Conservation (phyloP, 768 basidiomycete species). For the Kondoa subrosea region DNA sequence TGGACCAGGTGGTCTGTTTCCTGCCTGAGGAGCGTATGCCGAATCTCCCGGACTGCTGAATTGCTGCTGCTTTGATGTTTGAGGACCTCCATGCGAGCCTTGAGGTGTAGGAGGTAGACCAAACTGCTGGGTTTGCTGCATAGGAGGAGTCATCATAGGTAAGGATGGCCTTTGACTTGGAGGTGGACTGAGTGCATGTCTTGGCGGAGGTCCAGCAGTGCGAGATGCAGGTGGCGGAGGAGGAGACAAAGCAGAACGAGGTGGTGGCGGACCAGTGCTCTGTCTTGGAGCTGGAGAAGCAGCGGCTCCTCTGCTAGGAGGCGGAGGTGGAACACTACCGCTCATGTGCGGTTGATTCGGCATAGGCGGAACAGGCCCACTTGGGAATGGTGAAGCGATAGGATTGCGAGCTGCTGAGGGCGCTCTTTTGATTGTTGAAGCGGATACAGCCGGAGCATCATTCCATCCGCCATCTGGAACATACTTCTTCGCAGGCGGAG, state of each 20-base stretch:
- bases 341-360: slow-evolving; percentile 8
- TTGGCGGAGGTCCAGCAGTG: not conserved
- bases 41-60: slow-evolving; percentile 1
- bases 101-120: slow-evolving; percentile 14
- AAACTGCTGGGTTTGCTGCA: slow-evolving; percentile 11
- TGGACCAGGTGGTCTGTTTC: not conserved
- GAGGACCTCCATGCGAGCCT: slow-evolving; percentile 1
- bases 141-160: not conserved
- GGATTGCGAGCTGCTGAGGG: slow-evolving; percentile 33
- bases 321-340: slow-evolving; percentile 12
- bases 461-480: slow-evolving; percentile 74
- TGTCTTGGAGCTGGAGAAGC: slow-evolving; percentile 6
- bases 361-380: slow-evolving; percentile 31
- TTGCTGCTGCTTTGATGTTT: not conserved
- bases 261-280: slow-evolving; percentile 18
- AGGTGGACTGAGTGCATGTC: not conserved
- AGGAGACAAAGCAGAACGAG: not conserved
- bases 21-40: not conserved
- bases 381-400: slow-evolving; percentile 79
- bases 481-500: slow-evolving; percentile 38
- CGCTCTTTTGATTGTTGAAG: slow-evolving; percentile 8
- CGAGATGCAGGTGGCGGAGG: slow-evolving; percentile 1
- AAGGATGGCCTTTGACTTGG: not conserved
- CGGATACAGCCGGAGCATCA: slow-evolving; percentile 29
- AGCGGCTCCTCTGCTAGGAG: slow-evolving; percentile 14